Base-by-base conservation (phyloP, 352 stramenopile species). In the Globisporangium abappressorium region DNA sequence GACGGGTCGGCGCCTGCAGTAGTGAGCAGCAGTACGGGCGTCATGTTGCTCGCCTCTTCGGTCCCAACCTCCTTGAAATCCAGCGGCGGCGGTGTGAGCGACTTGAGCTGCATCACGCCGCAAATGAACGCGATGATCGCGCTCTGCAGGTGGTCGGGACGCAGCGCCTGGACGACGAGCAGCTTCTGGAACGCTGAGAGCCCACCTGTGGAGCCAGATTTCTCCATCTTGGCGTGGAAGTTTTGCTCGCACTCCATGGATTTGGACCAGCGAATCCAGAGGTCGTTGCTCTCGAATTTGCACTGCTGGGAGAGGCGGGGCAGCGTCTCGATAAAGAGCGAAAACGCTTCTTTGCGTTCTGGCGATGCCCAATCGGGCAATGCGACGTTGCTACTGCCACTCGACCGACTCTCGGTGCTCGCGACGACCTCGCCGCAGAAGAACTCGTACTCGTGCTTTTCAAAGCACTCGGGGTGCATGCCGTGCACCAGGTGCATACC, bases 1-100 rank as follows among this genome's bases (percentile, higher is more conserved):
- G 87, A 97, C 18, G 96, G 93, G 73, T 99, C 96, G 8, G 93
- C 95, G n/a, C 95, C 96, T 12, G 92, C 82, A 0, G 91, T 98
- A 8, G 92, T 98, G 47, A 98, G 89, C 9, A 98, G 68, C 65
- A 99, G 75, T 34, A 98, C 86, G 0, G 95, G 95, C 7, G 80
- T 96, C 15, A 74, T 76, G 41, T 90, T 85, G 15, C 73, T 91
- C 20, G 85, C 87, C 53, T 96, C 88, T 30, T 93, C 83, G 1
- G 71, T 77, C 0, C 75, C 76, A 3, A 96, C 77, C 24, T 78
- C 71, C 60, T 91, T 93, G 34, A 96, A 87, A 43, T 95, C 85
- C 11, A 95, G 73, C 15, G 87, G 80, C 15, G 88, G 85, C 1
- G 93, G 94, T 12, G 85, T 93, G 15, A 98, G 72, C 11, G 85